Evolutionary conservation across 306 rosid species (phyloP), one percentile per base, ranked within the genome.

Genomic region (Hippophae rhamnoides): DNA sequence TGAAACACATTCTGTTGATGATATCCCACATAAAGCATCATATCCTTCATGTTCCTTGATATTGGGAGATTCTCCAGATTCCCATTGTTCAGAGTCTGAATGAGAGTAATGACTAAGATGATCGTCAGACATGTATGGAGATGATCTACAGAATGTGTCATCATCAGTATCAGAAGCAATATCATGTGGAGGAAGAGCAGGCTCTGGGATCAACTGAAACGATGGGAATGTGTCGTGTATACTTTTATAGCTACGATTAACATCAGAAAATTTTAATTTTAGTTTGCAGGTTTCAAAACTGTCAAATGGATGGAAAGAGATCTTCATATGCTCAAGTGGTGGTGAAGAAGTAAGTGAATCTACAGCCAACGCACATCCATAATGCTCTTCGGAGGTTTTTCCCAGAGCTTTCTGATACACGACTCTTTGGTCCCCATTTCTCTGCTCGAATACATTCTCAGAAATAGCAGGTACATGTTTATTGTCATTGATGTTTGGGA

Each of bases 101-200:
- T 85, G 80, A 6, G 93, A 83, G 58, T 69, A 82, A 60, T 69
- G 82, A 70, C 93, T 92, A 63, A 65, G 83, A 56, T 86, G 80
- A 69, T 84, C 99, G 70, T 84, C 85, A 41, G 96, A 85, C 56
- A 68, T 57, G 72, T 62, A 76, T 7, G 95, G 81, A 74, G 99
- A 83, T 52, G 98, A 88, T 82, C 93, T 78, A 74, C 96, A 85
- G 78, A 92, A 92, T 12, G 99, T 92, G 78, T 88, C 99, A 62
- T 85, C 86, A 18, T 81, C 99, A 44, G 95, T 81, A 62, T 88
- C 82, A 49, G 67, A 84, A 61, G 63, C 79, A 63, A 81, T 70
- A 52, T 77, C 95, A 64, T 82, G 84, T 62, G 75, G 57, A 65
- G 83, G 78, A 59, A 74, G 60, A 64, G 86, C 73, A 77, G 81